Percentiles rank a stretch among this genome's conserved stretches.
phyloP scores from a whole-genome alignment of 169 alveolate genomes.

The Cryptosporidium sp. region DNA sequence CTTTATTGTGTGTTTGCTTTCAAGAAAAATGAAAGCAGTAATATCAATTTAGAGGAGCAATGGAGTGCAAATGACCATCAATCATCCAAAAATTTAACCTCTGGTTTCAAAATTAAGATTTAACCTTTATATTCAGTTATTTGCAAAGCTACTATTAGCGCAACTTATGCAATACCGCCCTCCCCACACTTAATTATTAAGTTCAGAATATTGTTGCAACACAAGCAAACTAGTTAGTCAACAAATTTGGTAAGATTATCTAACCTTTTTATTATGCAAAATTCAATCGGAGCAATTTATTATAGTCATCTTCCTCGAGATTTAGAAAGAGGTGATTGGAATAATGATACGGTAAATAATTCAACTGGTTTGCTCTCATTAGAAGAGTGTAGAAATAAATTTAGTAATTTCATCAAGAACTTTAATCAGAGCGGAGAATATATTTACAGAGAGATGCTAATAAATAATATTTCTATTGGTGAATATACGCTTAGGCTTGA shows the following conservation, averaged over 20 bases:
- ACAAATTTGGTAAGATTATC: background rate
- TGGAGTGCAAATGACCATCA: background rate
- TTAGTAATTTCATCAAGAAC: slow-evolving; percentile 70
- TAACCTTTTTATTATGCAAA: slow-evolving; percentile 14
- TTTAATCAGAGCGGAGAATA: slow-evolving; percentile 75
- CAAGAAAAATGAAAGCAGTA: background rate
- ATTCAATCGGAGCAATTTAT: slow-evolving; percentile 34
- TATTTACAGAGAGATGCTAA: slow-evolving; percentile 77
- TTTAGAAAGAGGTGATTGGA: slow-evolving; percentile 27
- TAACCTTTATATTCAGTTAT: background rate
- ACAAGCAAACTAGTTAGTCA: background rate
- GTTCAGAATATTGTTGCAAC: background rate
- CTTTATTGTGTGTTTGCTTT: slow-evolving; percentile 63
- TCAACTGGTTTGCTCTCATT: slow-evolving; percentile 7
- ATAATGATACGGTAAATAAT: background rate
- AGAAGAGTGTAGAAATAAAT: slow-evolving; percentile 63
- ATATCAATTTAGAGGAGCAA: background rate
- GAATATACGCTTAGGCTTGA: slow-evolving; percentile 75
- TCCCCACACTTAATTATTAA: slow-evolving; percentile 12
- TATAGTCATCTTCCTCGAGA: slow-evolving; percentile 44
- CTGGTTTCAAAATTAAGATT: slow-evolving; percentile 43
- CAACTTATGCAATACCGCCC: background rate
- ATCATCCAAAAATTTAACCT: background rate
- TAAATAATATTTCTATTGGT: slow-evolving; percentile 66
- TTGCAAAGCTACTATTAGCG: background rate